A percentile compares a stretch with the other conserved stretches of the same genome.
Conservation (phyloP, 345 rosid genomes). For the Triadica sebifera region DNA sequence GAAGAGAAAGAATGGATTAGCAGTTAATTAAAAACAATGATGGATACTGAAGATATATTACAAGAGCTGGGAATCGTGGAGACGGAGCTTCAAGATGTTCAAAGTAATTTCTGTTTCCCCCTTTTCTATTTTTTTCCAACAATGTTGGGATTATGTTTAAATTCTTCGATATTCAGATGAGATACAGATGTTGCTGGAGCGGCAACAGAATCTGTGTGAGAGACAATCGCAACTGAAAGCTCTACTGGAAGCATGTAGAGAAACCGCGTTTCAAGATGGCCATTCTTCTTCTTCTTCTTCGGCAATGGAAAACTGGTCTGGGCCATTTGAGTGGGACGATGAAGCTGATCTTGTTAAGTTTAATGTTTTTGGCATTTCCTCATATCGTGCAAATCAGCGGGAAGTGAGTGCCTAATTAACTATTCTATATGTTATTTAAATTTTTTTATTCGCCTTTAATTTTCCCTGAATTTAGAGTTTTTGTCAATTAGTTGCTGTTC, state of each 20-base stretch:
- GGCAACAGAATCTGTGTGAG: constrained; percentile 68
- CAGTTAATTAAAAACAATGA: constrained; percentile 7
- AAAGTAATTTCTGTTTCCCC: constrained; percentile 44
- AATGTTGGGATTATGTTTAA: neutral
- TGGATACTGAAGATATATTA: constrained; percentile 52
- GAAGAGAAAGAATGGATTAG: no score
- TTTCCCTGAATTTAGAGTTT: no score
- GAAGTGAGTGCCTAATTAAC: constrained; percentile 46
- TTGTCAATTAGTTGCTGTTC: neutral
- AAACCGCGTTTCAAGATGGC: constrained; percentile 18
- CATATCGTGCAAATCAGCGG: constrained; percentile 78
- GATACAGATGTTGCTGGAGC: constrained; percentile 63
- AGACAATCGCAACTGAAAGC: constrained; percentile 65
- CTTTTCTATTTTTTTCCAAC: neutral
- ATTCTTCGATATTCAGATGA: constrained; percentile 40
- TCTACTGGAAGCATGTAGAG: constrained; percentile 50
- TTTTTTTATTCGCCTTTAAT: neutral
- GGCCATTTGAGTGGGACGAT: constrained; percentile 79
- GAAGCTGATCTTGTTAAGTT: constrained; percentile 65
- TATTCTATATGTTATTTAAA: neutral
- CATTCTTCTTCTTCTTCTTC: constrained; percentile 17
- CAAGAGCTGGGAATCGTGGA: constrained; percentile 64
- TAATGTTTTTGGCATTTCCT: constrained; percentile 77
- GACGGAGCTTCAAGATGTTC: constrained; percentile 54
- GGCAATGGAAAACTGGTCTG: constrained; percentile 57